Base-by-base conservation (phyloP, 805 yeast genomes). In the Kuraishia floccosa region DNA sequence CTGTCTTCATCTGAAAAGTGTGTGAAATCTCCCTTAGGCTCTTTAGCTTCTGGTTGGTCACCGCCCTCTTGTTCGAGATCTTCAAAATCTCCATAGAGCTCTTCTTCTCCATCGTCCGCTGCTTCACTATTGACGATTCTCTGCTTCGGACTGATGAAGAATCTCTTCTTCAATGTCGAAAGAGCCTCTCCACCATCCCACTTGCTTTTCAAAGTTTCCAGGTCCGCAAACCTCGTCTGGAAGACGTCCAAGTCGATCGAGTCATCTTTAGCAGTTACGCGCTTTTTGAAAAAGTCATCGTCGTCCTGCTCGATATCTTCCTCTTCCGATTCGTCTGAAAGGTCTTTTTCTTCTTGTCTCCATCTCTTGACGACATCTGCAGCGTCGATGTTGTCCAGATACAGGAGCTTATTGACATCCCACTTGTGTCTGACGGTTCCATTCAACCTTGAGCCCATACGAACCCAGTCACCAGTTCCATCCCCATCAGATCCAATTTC, bases 331-430 rank as follows among this genome's bases (percentile, higher is more conserved):
- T 43, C 62, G 4, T 60, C 63, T 3, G 56, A 62, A 7, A 59
- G 61, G n/a, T 57, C 60, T 2, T 44, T 52, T 24, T 61, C 65
- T 42, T 71, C 73, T 20, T 68, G 63, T 40, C 54, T 72, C 93
- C 93, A 83, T 53, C 87, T 68, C 25, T 58, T 60, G 28, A 84
- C 60, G 21, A 69, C 91, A 39, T 80, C 91, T 1, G 57, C 62
- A 0, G 96, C 87, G 9, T 74, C 71, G 25, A 85, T 63, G 41
- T 83, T 79, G 35, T 78, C 75, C 71, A 81, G 65, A 52, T 91
- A 89, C 4, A 91, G 59, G 34, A 89, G 58, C 46, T 81, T 83
- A 42, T 78, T 76, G 38, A 89, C 72, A 51, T 89, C 83, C 87
- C 93, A 83, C 35, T 60, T 63, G 54, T 63, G 70, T 43, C 57